phyloP scores from a whole-genome alignment of 495 filamentous ascomycete genomes.

The Monascus purpureus region DNA sequence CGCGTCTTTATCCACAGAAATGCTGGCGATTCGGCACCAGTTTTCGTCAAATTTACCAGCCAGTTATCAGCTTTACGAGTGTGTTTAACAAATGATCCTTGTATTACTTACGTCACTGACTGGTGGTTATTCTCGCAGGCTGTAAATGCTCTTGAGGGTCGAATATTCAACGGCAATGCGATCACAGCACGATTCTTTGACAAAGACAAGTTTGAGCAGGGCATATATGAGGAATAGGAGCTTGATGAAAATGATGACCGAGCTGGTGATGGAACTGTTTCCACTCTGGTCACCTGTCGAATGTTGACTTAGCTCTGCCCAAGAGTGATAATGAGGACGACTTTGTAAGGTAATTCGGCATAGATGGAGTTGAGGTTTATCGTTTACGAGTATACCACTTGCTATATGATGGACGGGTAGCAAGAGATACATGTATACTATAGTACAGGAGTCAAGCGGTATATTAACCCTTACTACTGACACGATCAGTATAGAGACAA shows the following conservation, averaged over 20 bases:
- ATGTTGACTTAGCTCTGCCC: too few relatives aligned
- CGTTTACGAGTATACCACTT: too few relatives aligned
- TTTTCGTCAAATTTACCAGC: constrained; percentile 86
- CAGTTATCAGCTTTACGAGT: constrained; percentile 69
- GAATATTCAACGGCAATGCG: constrained; percentile 72
- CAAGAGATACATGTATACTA: too few relatives aligned
- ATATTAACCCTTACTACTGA: too few relatives aligned
- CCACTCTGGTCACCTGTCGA: not conserved
- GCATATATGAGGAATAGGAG: constrained; percentile 47
- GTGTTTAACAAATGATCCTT: constrained; percentile 17
- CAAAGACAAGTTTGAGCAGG: constrained; percentile 61
- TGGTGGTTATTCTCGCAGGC: constrained; percentile 38
- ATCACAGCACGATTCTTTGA: constrained; percentile 72
- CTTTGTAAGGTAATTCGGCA: too few relatives aligned
- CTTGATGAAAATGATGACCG: not conserved
- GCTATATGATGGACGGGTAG: too few relatives aligned
- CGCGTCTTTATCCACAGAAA: constrained; percentile 57
- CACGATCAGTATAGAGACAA: too few relatives aligned
- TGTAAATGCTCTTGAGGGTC: constrained; percentile 72
- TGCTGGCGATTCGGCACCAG: constrained; percentile 38
- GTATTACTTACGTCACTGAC: not conserved
- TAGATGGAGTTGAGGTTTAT: too few relatives aligned
- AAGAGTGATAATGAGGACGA: too few relatives aligned
- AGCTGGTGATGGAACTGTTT: not conserved
- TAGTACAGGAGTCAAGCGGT: too few relatives aligned